Conservation (phyloP, 768 basidiomycete species). For the Lactarius sp. region DNA sequence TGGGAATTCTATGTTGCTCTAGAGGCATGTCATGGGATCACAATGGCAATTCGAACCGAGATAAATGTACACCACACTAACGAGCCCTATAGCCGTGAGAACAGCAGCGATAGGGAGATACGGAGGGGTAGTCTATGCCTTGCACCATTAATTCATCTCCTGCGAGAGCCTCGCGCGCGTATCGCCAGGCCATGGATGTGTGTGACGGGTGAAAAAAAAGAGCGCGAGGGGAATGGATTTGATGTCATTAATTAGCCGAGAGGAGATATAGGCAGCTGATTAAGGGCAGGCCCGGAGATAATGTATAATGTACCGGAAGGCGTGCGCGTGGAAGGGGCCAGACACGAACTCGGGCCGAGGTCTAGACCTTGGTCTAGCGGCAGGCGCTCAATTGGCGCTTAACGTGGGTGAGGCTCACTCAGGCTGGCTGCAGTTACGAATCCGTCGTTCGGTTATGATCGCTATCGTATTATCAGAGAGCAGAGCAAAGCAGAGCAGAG, state of each 20-base stretch:
- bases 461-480: no score
- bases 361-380: not conserved
- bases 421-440: no score
- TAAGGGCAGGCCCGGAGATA: constrained; percentile 19
- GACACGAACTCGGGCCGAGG: constrained; percentile 12
- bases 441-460: no score
- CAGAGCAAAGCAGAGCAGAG: not conserved
- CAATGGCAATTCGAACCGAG: not conserved
- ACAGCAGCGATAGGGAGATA: constrained; percentile 24
- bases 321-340: not conserved
- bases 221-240: constrained; percentile 22
- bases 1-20: not conserved
- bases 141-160: constrained; percentile 28
- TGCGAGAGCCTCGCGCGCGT: constrained; percentile 25
- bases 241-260: not conserved
- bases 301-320: not conserved
- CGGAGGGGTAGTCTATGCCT: constrained; percentile 27
- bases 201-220: constrained; percentile 11
- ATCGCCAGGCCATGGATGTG: constrained; percentile 17
- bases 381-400: constrained; percentile 8
- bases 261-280: constrained; percentile 14
- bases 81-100: constrained; percentile 25
- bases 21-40: not conserved
- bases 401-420: not conserved
- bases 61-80: constrained; percentile 28